phyloP scores from a whole-genome alignment of 2,329 filamentous ascomycete genomes.

The Magnaporthiopsis rhizophila region DNA sequence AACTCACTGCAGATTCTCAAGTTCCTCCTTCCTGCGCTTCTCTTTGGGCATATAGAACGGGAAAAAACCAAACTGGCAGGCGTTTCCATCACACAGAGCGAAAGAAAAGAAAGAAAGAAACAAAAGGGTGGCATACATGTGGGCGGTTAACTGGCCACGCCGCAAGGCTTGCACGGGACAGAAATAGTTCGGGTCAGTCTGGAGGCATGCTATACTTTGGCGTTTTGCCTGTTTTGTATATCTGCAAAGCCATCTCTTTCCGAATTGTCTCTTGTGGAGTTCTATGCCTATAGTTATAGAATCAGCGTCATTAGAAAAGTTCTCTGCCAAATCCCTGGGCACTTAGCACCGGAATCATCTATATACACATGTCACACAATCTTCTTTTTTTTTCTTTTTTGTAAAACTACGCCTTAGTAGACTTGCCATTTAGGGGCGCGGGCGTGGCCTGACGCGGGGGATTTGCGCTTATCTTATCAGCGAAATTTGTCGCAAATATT shows the following conservation, averaged over 20 bases:
- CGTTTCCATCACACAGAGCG: neutral
- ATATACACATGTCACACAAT: neutral
- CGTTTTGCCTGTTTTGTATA: no score
- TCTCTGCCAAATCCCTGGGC: neutral
- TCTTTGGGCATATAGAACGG: neutral
- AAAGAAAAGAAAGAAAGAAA: slow-evolving; percentile 6
- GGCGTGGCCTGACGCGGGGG: neutral
- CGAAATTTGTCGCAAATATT: neutral
- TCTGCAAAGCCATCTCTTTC: no score
- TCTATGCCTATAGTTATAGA: no score
- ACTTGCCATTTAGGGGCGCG: no score
- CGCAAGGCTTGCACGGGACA: neutral
- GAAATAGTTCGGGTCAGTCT: no score
- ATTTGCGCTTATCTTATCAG: slow-evolving; percentile 5
- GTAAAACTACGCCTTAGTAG: no score
- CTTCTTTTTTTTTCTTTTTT: neutral
- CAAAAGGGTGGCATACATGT: neutral
- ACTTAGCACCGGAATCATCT: neutral
- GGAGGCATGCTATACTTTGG: no score
- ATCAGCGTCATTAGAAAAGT: neutral
- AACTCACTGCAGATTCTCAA: neutral
- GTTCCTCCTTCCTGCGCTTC: neutral
- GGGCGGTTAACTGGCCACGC: neutral
- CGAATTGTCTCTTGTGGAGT: neutral
- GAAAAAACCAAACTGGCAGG: neutral